Base-by-base conservation (phyloP, 306 rosid genomes). In the Cyamopsis tetragonoloba region DNA sequence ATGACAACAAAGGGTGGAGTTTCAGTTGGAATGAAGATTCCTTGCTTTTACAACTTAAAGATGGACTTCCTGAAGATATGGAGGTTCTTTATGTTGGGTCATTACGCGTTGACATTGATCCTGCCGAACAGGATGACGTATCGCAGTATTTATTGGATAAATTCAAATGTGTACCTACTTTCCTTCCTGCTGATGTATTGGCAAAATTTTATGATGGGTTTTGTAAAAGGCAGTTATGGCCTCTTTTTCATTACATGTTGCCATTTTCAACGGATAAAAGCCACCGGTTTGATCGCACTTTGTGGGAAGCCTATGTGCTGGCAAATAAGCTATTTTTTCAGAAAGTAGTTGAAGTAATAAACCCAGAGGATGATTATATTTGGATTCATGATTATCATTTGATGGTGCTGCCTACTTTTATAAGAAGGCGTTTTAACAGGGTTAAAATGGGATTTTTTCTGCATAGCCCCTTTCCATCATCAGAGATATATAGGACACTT, bases 371-470 rank as follows among this genome's bases (percentile, higher is more conserved):
- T 70, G 96, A 88, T 56, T 88, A 79, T 73, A 80, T 88, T 60
- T 88, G 92, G 96, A 82, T 89, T 80, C 93, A 89, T 70, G 96
- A 89, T 79, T 89, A 89, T 79, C 96, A 89, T 80, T 82, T 89
- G 84, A 89, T 89, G 96, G 96, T 86, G 77, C 74, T 89, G 38
- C 96, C 96, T 1, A 82, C 84, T 44, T 85, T 86, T 68, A 63
- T 89, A 56, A 86, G 92, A 72, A 86, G 89, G 73, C 92, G 89
- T 34, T 86, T 86, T 82, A 80, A 84, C 82, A 69, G 87, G 80
- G 87, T 87, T 57, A 86, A 81, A 77, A 69, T 89, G 81, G 93
- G 96, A 27, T 86, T 89, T 82, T 89, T 89, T 80, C 85, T 89
- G 68, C 96, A 89, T 43, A 86, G 96, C 67, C 96, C 96, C 48